Evolutionary conservation across 2,329 filamentous ascomycete species (phyloP), one percentile per base, ranked within the genome.

Genomic region (Cyanodermella asteris): DNA sequence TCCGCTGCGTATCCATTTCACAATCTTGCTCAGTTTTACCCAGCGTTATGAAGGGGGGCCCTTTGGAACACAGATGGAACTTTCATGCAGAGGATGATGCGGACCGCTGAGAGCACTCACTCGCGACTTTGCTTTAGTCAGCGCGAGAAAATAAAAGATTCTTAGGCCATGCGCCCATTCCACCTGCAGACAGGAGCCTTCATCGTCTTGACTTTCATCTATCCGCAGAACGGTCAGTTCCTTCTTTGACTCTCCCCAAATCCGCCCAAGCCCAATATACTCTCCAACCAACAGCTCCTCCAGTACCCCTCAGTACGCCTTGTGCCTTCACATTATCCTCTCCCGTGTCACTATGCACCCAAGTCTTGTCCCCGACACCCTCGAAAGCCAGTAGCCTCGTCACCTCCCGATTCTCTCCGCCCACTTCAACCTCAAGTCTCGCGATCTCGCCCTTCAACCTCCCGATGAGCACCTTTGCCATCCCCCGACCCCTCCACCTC

Each of bases 171-270:
- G n/a, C n/a, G n/a, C n/a, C n/a, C n/a, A n/a, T n/a, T n/a, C n/a
- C n/a, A n/a, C n/a, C n/a, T n/a, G n/a, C n/a, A n/a, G n/a, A n/a
- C n/a, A n/a, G 24, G 31, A 26, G 16, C 22, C 16, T 30, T 30
- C 17, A 24, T 26, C 7, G 31, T 29, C 13, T 25, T 17, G 6
- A 9, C n/a, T 12, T 25, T 18, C 11, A 23, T 15, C 24, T 33
- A 9, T 48, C 38, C 10, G 48, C 48, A 17, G 34, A 50, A 49
- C 23, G 44, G 41, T n/a, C n/a, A n/a, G n/a, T n/a, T n/a, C n/a
- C 23, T 23, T 24, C 24, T 19, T 19, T 26, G 19, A 28, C 29
- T 23, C 20, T 17, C 17, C 18, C 23, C 28, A 31, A 22, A 33
- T 29, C 29, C 7, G 28, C 25, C 8, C 25, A 16, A 4, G 26